phyloP scores from a whole-genome alignment of 768 basidiomycete genomes.

The Sistotremastrum suecicum region DNA sequence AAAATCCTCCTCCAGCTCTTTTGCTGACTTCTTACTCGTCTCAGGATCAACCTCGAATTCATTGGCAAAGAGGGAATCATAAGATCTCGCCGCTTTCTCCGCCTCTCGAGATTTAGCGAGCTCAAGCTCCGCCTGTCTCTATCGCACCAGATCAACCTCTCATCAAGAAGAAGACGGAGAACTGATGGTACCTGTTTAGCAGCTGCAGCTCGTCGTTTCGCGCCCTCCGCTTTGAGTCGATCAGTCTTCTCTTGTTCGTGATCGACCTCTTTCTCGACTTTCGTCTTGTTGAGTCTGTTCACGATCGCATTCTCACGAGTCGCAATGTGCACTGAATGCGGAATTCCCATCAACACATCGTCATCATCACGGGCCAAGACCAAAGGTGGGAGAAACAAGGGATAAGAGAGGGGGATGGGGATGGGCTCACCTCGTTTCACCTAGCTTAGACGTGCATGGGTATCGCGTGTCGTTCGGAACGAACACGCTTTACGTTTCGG shows the following conservation, averaged over 20 bases:
- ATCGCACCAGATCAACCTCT: background rate
- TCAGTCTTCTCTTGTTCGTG: slow-evolving; percentile 84
- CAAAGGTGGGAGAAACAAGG: background rate
- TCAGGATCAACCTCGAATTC: slow-evolving; percentile 36
- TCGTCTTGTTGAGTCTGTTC: slow-evolving; percentile 90
- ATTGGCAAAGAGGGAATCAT: slow-evolving; percentile 63
- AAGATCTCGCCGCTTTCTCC: slow-evolving; percentile 79
- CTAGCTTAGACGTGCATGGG: slow-evolving; percentile 18
- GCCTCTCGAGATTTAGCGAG: slow-evolving; percentile 65
- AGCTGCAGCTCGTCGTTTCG: slow-evolving; percentile 44
- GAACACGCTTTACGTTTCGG: too few relatives aligned
- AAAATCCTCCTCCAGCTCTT: slow-evolving; percentile 79
- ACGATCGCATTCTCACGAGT: slow-evolving; percentile 81
- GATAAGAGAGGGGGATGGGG: background rate
- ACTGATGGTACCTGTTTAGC: slow-evolving; percentile 42
- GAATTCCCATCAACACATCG: background rate
- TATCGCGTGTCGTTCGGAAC: too few relatives aligned
- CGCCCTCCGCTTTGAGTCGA: slow-evolving; percentile 63
- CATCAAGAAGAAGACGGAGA: too few relatives aligned
- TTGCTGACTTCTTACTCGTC: slow-evolving; percentile 38
- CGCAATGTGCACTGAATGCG: slow-evolving; percentile 48
- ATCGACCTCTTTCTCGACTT: slow-evolving; percentile 68
- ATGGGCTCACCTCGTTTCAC: slow-evolving; percentile 57
- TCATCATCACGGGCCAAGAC: background rate
- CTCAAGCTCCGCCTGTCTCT: slow-evolving; percentile 74